Percentiles rank a stretch among this genome's conserved stretches.
Conservation (phyloP, 306 rosid genomes). For the Lotus japonicus region DNA sequence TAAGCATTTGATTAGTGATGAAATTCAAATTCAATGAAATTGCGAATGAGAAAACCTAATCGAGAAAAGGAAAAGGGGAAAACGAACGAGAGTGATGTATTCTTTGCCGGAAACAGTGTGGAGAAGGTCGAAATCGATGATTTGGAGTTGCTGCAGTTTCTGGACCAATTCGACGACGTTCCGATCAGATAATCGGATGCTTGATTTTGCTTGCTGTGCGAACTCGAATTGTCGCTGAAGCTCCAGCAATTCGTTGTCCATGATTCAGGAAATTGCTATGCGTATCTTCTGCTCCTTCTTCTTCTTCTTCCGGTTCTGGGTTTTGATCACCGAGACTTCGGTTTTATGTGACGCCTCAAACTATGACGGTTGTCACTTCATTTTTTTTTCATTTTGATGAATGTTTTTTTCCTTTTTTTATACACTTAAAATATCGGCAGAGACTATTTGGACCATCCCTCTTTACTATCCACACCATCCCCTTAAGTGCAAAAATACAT, state of each 20-base stretch:
- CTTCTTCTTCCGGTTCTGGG: neutral
- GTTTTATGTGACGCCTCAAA: neutral
- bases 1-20: neutral
- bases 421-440: too few species aligned
- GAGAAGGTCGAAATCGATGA: slow-evolving; percentile 93
- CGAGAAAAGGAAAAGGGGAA: neutral
- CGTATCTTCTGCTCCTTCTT: neutral
- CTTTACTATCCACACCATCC: too few species aligned
- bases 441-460: too few species aligned
- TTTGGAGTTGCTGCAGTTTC: slow-evolving; percentile 82
- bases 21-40: neutral
- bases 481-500: too few species aligned
- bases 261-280: slow-evolving; percentile 17
- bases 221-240: slow-evolving; percentile 90
- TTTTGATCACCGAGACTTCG: slow-evolving; percentile 7
- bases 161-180: slow-evolving; percentile 96
- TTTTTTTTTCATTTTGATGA: too few species aligned
- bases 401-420: too few species aligned
- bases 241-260: slow-evolving; percentile 94
- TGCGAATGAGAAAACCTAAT: slow-evolving; percentile 9
- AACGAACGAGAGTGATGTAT: slow-evolving; percentile 77
- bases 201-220: slow-evolving; percentile 94
- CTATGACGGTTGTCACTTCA: neutral
- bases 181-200: slow-evolving; percentile 87
- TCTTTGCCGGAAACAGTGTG: slow-evolving; percentile 96